Base-by-base conservation (phyloP, 2,329 filamentous ascomycete species). In the Alternaria burnsii region DNA sequence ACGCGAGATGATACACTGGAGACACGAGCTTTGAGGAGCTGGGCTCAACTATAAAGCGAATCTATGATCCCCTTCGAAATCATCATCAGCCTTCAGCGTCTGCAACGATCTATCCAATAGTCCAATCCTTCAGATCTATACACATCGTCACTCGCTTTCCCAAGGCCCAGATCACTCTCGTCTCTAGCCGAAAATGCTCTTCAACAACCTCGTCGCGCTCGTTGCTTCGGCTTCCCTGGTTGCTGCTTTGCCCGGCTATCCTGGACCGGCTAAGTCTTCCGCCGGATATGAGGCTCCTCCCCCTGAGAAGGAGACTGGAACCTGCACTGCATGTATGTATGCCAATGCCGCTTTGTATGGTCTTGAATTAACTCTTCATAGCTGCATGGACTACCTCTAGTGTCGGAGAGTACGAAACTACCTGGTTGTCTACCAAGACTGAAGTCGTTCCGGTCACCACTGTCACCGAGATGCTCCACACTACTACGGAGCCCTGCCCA, bases 381-480 rank as follows among this genome's bases (percentile, higher is more conserved):
- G 67, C 63, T 2, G 68, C 67, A 55, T 52, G 20, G 7, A 70
- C 69, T 14, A 65, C 58, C 43, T 66, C 65, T 12, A 59, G 47
- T 6, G 42, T 59, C 2, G 61, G 56, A 1, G 53, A 55, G 22
- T 58, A 26, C 2, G 55, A 55, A 18, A 57, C 62, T 11, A 70
- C 66, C 14, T 59, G 62, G 22, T 26, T 65, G 20, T 61, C 50
- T 34, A 74, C 71, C 38, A 67, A 68, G 50, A 68, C 66, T 20
- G 47, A 62, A n/a, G 54, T 62, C 41, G 28, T 65, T 22, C 65
- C 71, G 1, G 36, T 65, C 43, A 66, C 69, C n/a, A 64, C 52
- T 30, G 61, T 67, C 24, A 57, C 36, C 11, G 55, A 48, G 34
- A 62, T 56, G 10, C 52, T 40, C 7, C 53, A 44, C 12, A 71